Evolutionary conservation across 768 basidiomycete species (phyloP).

Genomic region (Daedalea quercina): DNA sequence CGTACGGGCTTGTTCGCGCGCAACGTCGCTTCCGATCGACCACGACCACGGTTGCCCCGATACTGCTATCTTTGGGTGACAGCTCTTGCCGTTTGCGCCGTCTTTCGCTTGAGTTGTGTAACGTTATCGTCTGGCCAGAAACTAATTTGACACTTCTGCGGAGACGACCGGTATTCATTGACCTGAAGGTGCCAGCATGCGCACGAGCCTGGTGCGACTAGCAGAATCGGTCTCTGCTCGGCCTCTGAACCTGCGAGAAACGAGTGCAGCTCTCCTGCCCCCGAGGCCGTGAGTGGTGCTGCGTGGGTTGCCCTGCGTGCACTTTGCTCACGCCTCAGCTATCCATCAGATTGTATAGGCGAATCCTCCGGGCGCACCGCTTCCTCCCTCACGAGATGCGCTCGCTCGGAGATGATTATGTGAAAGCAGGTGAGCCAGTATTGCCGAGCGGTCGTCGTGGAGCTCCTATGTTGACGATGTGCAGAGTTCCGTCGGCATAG

Average conservation of each 20-base stretch:
- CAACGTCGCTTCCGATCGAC: no score
- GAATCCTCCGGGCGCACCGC: conserved; percentile 75
- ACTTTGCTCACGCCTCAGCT: background rate
- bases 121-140: no score
- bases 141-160: no score
- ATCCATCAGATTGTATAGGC: conserved; percentile 62
- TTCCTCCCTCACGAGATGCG: conserved; percentile 72
- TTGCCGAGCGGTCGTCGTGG: background rate
- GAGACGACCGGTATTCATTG: no score
- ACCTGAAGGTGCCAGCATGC: no score
- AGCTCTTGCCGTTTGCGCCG: no score
- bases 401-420: conserved; percentile 77
- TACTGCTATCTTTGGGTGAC: no score
- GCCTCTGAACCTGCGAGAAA: conserved; percentile 52
- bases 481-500: conserved; percentile 85
- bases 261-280: conserved; percentile 68
- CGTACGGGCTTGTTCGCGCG: no score
- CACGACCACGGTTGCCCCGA: no score
- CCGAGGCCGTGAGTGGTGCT: conserved; percentile 63
- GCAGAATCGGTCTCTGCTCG: conserved; percentile 53
- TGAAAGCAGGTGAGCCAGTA: conserved; percentile 60
- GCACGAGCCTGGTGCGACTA: conserved; percentile 33
- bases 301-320: background rate
- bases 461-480: background rate
- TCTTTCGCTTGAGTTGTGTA: no score